Evolutionary conservation across 495 filamentous ascomycete species (phyloP), one percentile per base, ranked within the genome.

Genomic region (Aspergillus biplanus): DNA sequence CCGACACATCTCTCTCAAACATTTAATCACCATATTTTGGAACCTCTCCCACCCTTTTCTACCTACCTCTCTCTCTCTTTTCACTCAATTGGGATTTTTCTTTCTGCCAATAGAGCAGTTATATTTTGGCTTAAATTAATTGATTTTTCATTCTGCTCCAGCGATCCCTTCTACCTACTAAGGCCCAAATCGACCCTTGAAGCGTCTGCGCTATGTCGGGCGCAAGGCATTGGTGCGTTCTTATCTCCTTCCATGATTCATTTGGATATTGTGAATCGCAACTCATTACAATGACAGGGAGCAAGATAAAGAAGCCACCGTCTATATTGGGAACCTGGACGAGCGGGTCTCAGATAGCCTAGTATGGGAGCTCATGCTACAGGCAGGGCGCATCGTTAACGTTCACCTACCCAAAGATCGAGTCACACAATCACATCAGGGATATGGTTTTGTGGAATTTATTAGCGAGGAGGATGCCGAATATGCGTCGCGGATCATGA

Each of bases 371-470:
- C 84, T 99, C 67, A 97, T 98, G 93, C 85, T 96, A 44, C 95
- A 99, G 80, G 92, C 90, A 65, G 95, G 96, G 47, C 92, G 92
- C 62, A 92, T 99, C 69, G 91, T 96, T 70, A 97, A 97, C 74
- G 94, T 99, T 53, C 95, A 99, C 74, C 83, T 99, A 56, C 95
- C 95, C 16, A 97, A 97, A 81, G 95, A 99, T 72, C 90, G 95
- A 71, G 95, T 99, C 53, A 97, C 94, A 27, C 92, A 97, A 67
- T 88, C 87, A 16, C 95, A 99, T 76, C 95, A 98, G 80, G 96
- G 96, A 58, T 99, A 96, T 83, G 95, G 95, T 61, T 99, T 99
- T 73, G 94, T 99, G 71, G 95, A 98, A 73, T 98, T 97, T 73
- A 93, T 92, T 68, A 93, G 89, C 63, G 94, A 97, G 70, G 91